Evolutionary conservation across 805 yeast genomes (phyloP), one percentile per base, ranked within the genome.

Genomic region (Nakazawaea peltata): DNA sequence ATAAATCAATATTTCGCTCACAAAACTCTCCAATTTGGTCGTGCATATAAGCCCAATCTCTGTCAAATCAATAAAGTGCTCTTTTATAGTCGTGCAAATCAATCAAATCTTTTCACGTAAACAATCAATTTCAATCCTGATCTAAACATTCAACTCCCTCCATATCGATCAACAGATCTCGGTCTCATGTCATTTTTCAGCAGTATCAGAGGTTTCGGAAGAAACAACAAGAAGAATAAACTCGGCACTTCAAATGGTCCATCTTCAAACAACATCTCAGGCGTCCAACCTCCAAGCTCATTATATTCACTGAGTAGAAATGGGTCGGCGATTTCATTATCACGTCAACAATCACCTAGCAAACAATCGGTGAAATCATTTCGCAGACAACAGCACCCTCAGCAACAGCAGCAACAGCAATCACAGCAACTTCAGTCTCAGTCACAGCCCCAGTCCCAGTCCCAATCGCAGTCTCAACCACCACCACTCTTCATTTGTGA

Each of bases 401-500:
- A 33, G 17, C 44, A 35, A 24, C 41, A 28, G 26, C 41, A 33
- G 13, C 47, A 39, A 22, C 40, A 37, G 30, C 48, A 39, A 33
- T 39, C 32, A 17, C 48, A 44, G 19, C 49, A 44, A 28, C 44
- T 34, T 25, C 40, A 35, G 25, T 62, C 55, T 14, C 54, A 50
- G 21, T 50, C 48, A 37, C 53, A 45, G 36, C 50, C 41, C 31
- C 49, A 42, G 23, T 45, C 43, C 40, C 47, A 42, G 28, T 33
- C 33, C 19, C 44, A 26, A 12, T 41, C 39, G 6, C 39, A 30
- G 15, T 43, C 40, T 12, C 29, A 36, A 29, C 38, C 47, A 34
- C 49, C 59, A 33, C 86, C 87, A 4, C 61, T 92, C 37, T 92
- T 88, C 51, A 54, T 92, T 45, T 79, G 92, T 51, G 95, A 88